Evolutionary conservation across 306 rosid species (phyloP).

Genomic region (Corylus heterophylla): DNA sequence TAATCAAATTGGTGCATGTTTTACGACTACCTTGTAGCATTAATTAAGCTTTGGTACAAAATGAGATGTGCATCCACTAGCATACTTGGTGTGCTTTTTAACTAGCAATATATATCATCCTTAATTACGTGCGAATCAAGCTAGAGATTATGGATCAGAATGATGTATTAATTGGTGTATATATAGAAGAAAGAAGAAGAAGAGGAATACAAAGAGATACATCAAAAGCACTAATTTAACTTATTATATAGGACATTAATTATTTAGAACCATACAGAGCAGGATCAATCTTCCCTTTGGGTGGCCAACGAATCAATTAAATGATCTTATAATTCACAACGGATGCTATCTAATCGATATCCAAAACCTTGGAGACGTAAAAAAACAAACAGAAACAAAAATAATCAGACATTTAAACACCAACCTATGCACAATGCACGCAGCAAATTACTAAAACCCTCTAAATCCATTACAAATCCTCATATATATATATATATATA

Average conservation of each 20-base stretch:
- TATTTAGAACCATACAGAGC: not conserved
- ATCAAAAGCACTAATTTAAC: not conserved
- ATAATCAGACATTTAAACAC: not conserved
- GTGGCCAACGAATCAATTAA: slow-evolving; percentile 42
- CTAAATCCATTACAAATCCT: not conserved
- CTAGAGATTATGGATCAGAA: too few relatives aligned
- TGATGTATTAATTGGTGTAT: too few relatives aligned
- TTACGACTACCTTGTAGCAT: too few relatives aligned
- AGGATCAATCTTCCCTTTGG: not conserved
- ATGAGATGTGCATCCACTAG: too few relatives aligned
- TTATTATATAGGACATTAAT: not conserved
- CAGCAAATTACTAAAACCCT: not conserved
- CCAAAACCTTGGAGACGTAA: slow-evolving; percentile 15
- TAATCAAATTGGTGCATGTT: too few relatives aligned
- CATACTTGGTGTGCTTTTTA: too few relatives aligned
- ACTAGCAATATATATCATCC: too few relatives aligned
- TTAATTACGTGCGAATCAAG: too few relatives aligned
- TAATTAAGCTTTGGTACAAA: too few relatives aligned
- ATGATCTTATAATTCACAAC: slow-evolving; percentile 22
- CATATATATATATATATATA: not conserved
- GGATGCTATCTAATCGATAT: not conserved
- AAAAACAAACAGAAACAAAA: slow-evolving; percentile 6
- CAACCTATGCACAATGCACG: not conserved
- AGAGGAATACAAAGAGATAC: too few relatives aligned
- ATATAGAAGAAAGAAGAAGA: too few relatives aligned